Percentiles rank a stretch among this genome's conserved stretches.
phyloP scores from a whole-genome alignment of 495 filamentous ascomycete genomes.

The Penicillium macrosclerotiorum region DNA sequence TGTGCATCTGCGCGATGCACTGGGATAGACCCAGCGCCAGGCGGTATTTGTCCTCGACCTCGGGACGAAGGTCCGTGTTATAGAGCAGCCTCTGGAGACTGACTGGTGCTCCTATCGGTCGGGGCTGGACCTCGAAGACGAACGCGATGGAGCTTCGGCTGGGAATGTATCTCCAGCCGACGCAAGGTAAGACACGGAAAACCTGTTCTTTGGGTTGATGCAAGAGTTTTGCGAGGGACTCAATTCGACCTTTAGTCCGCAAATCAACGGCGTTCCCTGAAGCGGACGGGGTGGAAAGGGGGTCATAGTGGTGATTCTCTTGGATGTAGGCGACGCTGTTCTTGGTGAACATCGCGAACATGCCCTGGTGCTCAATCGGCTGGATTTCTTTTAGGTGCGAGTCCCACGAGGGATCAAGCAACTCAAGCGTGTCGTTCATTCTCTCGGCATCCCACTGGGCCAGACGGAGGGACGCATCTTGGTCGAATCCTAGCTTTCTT shows the following conservation, averaged over 20 bases:
- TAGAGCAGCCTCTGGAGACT: slow-evolving; percentile 1
- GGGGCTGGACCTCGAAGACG: slow-evolving; percentile 2
- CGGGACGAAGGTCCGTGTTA: neutral
- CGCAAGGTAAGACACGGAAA: slow-evolving; percentile 1
- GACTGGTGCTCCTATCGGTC: neutral
- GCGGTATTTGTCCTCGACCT: slow-evolving; percentile 2
- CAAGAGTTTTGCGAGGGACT: slow-evolving; percentile 1
- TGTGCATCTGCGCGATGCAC: slow-evolving; percentile 1
- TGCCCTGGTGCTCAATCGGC: neutral
- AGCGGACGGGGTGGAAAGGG: neutral
- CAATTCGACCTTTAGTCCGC: neutral
- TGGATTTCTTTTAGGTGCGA: neutral
- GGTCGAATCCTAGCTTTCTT: neutral
- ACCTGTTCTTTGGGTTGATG: slow-evolving; percentile 2
- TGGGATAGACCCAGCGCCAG: neutral
- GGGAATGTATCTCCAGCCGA: slow-evolving; percentile 3
- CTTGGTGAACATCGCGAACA: slow-evolving; percentile 7
- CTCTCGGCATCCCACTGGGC: neutral
- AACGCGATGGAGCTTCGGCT: slow-evolving; percentile 2
- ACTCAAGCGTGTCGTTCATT: neutral
- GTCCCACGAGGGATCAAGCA: neutral
- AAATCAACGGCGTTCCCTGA: neutral
- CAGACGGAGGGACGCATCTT: slow-evolving; percentile 2
- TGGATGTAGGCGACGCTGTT: slow-evolving; percentile 5
- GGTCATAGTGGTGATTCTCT: slow-evolving; percentile 1